Conservation (phyloP, 2,329 filamentous ascomycete genomes). For the Aspergillus amoenus region DNA sequence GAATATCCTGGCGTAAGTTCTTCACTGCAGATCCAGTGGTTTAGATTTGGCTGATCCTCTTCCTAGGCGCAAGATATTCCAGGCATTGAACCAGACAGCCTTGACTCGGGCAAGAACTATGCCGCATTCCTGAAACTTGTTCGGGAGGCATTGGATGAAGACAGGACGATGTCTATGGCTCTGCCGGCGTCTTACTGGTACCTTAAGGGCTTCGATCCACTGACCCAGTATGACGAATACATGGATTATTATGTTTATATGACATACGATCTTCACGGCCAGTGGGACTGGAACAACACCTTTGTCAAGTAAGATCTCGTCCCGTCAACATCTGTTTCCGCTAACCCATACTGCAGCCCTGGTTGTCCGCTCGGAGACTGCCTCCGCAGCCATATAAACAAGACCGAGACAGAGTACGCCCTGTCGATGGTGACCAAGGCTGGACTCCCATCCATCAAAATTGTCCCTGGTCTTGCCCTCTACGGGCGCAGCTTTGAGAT, state of each 20-base stretch:
- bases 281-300: neutral
- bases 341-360: neutral
- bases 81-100: conserved; percentile 31
- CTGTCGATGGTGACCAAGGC: conserved; percentile 27
- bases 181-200: conserved; percentile 36
- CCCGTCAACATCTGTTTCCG: neutral
- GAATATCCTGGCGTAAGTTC: conserved; percentile 19
- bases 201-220: conserved; percentile 23
- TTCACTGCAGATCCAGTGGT: neutral
- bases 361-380: conserved; percentile 31
- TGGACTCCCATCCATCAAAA: neutral
- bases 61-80: conserved; percentile 29
- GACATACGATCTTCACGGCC: conserved; percentile 39
- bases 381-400: conserved; percentile 32
- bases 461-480: neutral
- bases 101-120: conserved; percentile 33
- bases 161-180: conserved; percentile 27
- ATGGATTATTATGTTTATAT: conserved; percentile 38
- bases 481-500: conserved; percentile 9
- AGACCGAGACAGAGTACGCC: conserved; percentile 35
- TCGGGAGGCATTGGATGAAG: conserved; percentile 9
- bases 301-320: neutral
- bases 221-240: conserved; percentile 26
- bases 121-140: conserved; percentile 29
- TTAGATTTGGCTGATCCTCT: neutral